phyloP scores from a whole-genome alignment of 768 basidiomycete genomes.

The Leucocoprinus leucothites region DNA sequence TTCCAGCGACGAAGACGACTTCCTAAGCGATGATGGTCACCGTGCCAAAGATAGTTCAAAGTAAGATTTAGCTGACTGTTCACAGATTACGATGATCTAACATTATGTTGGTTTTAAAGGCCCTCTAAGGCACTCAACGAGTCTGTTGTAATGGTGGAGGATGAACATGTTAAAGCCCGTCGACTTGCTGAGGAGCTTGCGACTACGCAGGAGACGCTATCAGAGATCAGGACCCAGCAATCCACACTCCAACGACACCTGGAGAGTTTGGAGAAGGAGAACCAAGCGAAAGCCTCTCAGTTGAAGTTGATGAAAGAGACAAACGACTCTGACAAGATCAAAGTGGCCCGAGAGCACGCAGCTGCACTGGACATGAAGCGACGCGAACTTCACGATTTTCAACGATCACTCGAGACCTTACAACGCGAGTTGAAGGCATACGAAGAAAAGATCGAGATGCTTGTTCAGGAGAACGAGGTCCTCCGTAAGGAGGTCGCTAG shows the following conservation, averaged over 20 bases:
- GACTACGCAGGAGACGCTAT: not conserved
- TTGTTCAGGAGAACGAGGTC: constrained; percentile 4
- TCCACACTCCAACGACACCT: not conserved
- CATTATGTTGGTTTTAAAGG: not conserved
- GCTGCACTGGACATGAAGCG: not conserved
- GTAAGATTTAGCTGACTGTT: not conserved
- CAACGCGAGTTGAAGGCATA: not conserved
- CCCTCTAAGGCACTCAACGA: not conserved
- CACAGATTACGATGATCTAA: not conserved
- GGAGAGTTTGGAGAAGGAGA: not conserved
- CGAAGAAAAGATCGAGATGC: not conserved
- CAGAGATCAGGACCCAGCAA: not conserved
- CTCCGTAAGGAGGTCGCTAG: not conserved
- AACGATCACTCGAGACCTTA: not conserved
- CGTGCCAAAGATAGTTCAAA: not conserved
- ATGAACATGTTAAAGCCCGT: not conserved
- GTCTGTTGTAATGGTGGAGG: constrained; percentile 4
- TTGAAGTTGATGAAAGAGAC: not conserved
- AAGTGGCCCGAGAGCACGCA: not conserved
- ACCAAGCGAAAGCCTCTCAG: not conserved
- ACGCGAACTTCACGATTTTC: not conserved
- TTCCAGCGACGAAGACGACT: constrained; percentile 12
- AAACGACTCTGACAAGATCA: not conserved
- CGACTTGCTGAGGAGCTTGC: constrained; percentile 3
- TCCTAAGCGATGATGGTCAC: not conserved